Conservation (phyloP, 306 rosid genomes). For the Ammopiptanthus mongolicus region DNA sequence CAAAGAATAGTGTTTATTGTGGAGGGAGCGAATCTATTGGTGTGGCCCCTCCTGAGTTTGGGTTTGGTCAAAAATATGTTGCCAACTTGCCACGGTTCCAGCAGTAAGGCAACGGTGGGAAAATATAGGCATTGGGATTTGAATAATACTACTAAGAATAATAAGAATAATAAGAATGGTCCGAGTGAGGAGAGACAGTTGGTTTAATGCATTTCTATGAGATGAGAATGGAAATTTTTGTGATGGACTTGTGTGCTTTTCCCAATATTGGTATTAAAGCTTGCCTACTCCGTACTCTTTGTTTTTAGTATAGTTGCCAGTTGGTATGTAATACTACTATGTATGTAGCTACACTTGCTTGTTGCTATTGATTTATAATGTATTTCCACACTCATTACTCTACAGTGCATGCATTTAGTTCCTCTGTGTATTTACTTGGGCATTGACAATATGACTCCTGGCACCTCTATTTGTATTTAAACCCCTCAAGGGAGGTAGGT, state of each 20-base stretch:
- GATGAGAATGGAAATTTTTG: constrained; percentile 23
- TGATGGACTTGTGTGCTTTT: constrained; percentile 22
- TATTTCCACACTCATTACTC: background rate
- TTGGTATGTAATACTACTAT: no score
- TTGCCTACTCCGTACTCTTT: constrained; percentile 23
- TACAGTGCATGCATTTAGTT: constrained; percentile 19
- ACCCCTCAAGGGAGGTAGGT: constrained; percentile 18
- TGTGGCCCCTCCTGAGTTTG: background rate
- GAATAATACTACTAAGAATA: constrained; percentile 35
- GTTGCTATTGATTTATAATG: background rate
- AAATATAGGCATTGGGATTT: constrained; percentile 65
- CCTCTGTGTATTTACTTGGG: background rate
- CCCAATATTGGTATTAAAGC: constrained; percentile 31
- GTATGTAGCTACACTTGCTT: background rate
- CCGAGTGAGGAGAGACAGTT: constrained; percentile 21
- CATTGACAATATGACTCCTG: background rate
- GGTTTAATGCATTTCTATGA: constrained; percentile 18
- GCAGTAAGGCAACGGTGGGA: constrained; percentile 1
- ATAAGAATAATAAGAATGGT: constrained; percentile 36
- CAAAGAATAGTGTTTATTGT: no score
- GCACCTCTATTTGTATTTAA: background rate
- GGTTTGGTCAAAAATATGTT: constrained; percentile 38
- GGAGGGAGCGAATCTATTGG: no score
- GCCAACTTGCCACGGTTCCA: constrained; percentile 19
- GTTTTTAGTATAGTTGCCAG: constrained; percentile 19